Evolutionary conservation across 306 rosid species (phyloP).

Genomic region (Corylus americana): DNA sequence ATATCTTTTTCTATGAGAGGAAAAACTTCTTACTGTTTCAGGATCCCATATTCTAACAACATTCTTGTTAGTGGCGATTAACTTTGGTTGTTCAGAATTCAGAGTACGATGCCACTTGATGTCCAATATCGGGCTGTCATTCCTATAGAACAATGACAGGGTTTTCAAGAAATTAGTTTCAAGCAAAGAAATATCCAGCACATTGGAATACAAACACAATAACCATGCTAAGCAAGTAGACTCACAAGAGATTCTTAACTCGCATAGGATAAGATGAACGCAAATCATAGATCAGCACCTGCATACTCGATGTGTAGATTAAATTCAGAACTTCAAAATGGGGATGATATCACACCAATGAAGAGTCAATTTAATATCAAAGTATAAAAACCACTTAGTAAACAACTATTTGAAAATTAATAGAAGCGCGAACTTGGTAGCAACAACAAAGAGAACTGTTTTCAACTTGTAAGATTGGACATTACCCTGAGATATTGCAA

Average conservation of each 20-base stretch:
- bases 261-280: conserved; percentile 77
- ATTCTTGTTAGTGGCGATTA: conserved; percentile 78
- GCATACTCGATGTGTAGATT: conserved; percentile 28
- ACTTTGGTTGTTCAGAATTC: conserved; percentile 62
- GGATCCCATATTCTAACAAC: conserved; percentile 93
- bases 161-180: conserved; percentile 18
- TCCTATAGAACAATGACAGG: conserved; percentile 51
- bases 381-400: not conserved
- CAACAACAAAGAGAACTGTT: not conserved
- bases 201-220: not conserved
- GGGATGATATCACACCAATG: not conserved
- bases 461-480: not conserved
- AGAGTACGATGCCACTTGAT: conserved; percentile 94
- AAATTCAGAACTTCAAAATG: not conserved
- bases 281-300: conserved; percentile 88
- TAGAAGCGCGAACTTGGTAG: not conserved
- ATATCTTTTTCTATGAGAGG: conserved; percentile 4
- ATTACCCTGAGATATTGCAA: not conserved
- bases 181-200: not conserved
- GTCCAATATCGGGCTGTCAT: conserved; percentile 85
- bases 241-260: conserved; percentile 88
- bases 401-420: not conserved
- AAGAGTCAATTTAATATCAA: not conserved
- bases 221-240: conserved; percentile 24
- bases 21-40: conserved; percentile 55